phyloP scores from a whole-genome alignment of 1,139 yeast species.

The Suhomyces terraborum region DNA sequence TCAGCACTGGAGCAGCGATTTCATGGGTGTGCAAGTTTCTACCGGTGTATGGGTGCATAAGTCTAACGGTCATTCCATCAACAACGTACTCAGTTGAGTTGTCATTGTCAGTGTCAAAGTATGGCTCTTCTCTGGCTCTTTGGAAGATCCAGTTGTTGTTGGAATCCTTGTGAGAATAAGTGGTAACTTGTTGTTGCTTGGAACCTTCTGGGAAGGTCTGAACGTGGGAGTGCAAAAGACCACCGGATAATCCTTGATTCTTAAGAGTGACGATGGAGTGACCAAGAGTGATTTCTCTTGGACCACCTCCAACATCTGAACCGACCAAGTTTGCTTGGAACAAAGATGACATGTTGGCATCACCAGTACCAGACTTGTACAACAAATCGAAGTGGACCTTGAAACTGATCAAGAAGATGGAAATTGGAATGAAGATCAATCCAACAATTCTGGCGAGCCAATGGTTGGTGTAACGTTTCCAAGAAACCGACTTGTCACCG shows the following conservation, averaged over 20 bases:
- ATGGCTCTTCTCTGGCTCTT: constrained; percentile 62
- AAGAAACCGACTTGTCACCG: constrained; percentile 56
- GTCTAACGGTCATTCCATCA: constrained; percentile 76
- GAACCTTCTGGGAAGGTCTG: constrained; percentile 96
- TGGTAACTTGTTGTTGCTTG: constrained; percentile 92
- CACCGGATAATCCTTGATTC: constrained; percentile 90
- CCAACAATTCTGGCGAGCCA: constrained; percentile 67
- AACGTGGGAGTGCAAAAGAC: constrained; percentile 90
- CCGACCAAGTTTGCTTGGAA: constrained; percentile 93
- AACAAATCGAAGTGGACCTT: constrained; percentile 74
- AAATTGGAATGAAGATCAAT: constrained; percentile 61
- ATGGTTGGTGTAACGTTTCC: constrained; percentile 55
- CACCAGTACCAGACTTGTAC: constrained; percentile 86
- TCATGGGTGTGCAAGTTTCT: constrained; percentile 90
- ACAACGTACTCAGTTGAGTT: constrained; percentile 59
- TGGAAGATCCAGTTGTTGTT: constrained; percentile 92
- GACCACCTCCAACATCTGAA: constrained; percentile 79
- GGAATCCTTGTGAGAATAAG: constrained; percentile 87
- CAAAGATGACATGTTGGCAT: constrained; percentile 93
- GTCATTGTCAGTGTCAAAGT: constrained; percentile 52
- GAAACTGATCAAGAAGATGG: constrained; percentile 64
- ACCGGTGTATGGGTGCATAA: constrained; percentile 79
- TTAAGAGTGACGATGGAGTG: constrained; percentile 78
- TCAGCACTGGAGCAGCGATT: constrained; percentile 76
- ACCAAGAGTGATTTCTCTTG: constrained; percentile 82